Conservation (phyloP, 2,329 filamentous ascomycete genomes). For the Daldinia sp. region DNA sequence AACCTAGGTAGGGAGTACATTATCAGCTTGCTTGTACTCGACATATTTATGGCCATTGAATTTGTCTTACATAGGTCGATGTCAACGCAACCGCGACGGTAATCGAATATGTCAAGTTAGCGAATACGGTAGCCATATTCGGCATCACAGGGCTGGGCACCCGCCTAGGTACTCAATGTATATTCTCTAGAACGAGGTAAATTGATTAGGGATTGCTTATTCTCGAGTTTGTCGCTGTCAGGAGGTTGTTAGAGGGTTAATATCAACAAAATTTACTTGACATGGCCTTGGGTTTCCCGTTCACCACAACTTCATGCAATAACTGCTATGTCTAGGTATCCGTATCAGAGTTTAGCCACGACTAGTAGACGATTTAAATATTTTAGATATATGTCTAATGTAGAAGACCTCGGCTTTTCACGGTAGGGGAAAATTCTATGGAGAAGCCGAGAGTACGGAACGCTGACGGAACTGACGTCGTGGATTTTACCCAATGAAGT, state of each 20-base stretch:
- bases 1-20: constrained; percentile 30
- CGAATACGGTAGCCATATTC: constrained; percentile 3
- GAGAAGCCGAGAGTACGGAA: constrained; percentile 12
- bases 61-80: constrained; percentile 31
- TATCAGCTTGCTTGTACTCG: too few species aligned
- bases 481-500: constrained; percentile 29
- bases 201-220: background rate
- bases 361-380: background rate
- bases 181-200: background rate
- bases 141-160: background rate
- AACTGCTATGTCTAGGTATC: background rate
- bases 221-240: background rate
- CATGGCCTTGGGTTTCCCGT: background rate
- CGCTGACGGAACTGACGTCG: constrained; percentile 27
- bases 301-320: background rate
- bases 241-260: too few species aligned
- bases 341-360: background rate
- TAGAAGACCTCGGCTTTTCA: constrained; percentile 29
- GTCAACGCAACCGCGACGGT: constrained; percentile 15
- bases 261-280: background rate
- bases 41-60: too few species aligned
- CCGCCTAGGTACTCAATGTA: background rate
- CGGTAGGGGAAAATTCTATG: constrained; percentile 12
- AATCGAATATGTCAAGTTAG: constrained; percentile 9
- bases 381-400: background rate